Evolutionary conservation across 257 asterid species (phyloP).

Genomic region (Anisodus tanguticus): DNA sequence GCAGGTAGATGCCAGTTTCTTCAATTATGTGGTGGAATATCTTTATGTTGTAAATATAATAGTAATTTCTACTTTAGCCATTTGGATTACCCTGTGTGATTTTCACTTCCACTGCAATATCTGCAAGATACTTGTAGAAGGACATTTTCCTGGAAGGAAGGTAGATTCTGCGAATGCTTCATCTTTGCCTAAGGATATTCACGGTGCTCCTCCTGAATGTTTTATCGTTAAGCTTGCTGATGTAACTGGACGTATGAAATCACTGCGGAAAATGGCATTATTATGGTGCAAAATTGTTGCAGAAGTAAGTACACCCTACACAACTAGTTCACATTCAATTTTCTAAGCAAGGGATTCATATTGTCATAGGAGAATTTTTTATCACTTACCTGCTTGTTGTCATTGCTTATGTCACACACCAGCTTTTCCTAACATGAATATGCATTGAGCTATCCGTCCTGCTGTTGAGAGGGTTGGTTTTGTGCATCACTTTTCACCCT

Average conservation of each 20-base stretch:
- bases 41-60: not conserved
- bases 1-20: conserved; percentile 75
- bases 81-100: conserved; percentile 55
- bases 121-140: conserved; percentile 98
- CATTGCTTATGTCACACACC: not conserved
- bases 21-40: conserved; percentile 42
- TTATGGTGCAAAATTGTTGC: conserved; percentile 84
- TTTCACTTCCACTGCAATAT: conserved; percentile 62
- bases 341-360: not conserved
- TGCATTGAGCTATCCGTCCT: not conserved
- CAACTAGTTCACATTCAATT: conserved; percentile 18
- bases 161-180: conserved; percentile 50
- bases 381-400: not conserved
- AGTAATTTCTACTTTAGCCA: conserved; percentile 25
- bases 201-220: conserved; percentile 93
- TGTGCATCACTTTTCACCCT: not conserved
- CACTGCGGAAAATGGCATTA: conserved; percentile 81
- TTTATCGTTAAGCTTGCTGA: conserved; percentile 85
- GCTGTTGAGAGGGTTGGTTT: not conserved
- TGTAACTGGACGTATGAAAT: conserved; percentile 89
- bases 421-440: not conserved
- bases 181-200: conserved; percentile 82
- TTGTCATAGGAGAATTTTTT: not conserved
- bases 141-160: conserved; percentile 58
- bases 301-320: conserved; percentile 70